Evolutionary conservation across 208 protist species (phyloP).

Genomic region (Wallacemonas sp.): DNA sequence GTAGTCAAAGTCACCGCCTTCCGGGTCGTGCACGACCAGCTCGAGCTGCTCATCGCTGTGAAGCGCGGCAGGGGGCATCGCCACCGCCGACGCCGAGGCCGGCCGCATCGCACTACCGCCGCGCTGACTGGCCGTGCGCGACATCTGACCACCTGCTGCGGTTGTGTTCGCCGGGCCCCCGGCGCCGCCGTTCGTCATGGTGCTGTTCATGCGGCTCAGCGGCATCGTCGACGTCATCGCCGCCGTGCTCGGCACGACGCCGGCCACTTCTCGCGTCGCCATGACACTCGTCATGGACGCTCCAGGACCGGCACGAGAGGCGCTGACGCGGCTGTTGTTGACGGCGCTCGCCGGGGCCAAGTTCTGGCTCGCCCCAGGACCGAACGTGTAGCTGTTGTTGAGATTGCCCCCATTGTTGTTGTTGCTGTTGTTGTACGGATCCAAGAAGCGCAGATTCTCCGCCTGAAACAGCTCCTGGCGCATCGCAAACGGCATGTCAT

Average conservation of each 20-base stretch:
- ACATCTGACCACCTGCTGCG: no score
- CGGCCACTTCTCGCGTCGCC: constrained; percentile 60
- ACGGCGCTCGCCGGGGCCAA: not conserved
- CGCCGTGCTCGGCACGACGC: constrained; percentile 65
- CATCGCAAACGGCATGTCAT: constrained; percentile 60
- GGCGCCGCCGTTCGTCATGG: constrained; percentile 3
- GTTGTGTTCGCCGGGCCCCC: no score
- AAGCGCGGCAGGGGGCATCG: not conserved
- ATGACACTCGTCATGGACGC: constrained; percentile 37
- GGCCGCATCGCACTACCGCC: not conserved
- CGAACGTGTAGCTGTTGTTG: constrained; percentile 22
- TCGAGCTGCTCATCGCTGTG: constrained; percentile 26
- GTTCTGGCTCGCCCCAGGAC: constrained; percentile 9
- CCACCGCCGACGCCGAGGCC: not conserved
- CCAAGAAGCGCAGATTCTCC: constrained; percentile 73
- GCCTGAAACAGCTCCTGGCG: constrained; percentile 69
- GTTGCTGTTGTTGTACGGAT: constrained; percentile 60
- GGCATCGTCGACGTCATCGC: constrained; percentile 7
- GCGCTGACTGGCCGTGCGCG: not conserved
- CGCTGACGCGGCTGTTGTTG: constrained; percentile 15
- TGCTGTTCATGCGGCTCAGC: constrained; percentile 15
- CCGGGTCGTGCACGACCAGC: constrained; percentile 81
- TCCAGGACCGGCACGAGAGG: constrained; percentile 19
- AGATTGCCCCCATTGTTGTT: constrained; percentile 19
- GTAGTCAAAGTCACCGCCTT: constrained; percentile 82